These are phyloP conservation scores for Pleurostoma richardsiae DNA, from an alignment of 2,329 filamentous ascomycete genomes.

Conservation along the genomic window DNA sequence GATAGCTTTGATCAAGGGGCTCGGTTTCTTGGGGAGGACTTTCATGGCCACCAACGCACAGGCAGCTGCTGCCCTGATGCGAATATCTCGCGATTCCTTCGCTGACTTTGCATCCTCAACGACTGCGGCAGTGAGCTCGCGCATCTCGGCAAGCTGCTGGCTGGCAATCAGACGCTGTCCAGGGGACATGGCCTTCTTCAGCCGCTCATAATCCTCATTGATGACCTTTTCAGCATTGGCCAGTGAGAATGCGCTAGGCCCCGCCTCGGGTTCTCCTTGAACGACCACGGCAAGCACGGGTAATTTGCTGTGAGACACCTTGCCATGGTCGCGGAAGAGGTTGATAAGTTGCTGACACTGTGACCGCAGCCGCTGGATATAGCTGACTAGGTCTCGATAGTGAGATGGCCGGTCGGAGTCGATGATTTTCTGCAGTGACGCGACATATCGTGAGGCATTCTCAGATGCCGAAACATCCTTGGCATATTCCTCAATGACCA, in stretches of 20 bases:
- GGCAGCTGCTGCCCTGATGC: constrained; percentile 81
- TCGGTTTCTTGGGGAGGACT: constrained; percentile 87
- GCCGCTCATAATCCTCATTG: constrained; percentile 75
- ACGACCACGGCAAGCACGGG: constrained; percentile 85
- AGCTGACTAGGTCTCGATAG: constrained; percentile 88
- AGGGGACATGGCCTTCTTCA: constrained; percentile 85
- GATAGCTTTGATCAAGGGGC: constrained; percentile 86
- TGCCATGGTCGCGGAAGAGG: constrained; percentile 86
- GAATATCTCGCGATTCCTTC: constrained; percentile 78
- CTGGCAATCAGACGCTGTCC: constrained; percentile 81
- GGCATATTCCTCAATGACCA: constrained; percentile 86
- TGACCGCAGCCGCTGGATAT: constrained; percentile 80
- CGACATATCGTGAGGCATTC: constrained; percentile 54
- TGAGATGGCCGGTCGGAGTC: constrained; percentile 75
- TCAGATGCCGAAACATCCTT: constrained; percentile 44
- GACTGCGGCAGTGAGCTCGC: constrained; percentile 61
- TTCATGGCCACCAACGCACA: constrained; percentile 85
- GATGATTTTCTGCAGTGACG: constrained; percentile 67
- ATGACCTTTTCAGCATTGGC: constrained; percentile 84
- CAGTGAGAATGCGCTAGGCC: constrained; percentile 87
- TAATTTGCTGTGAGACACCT: constrained; percentile 69
- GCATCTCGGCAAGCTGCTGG: constrained; percentile 73
- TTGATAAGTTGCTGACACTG: constrained; percentile 89
- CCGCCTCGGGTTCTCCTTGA: constrained; percentile 87
- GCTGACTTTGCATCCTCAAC: constrained; percentile 75